Percentiles rank a stretch among this genome's conserved stretches.
These are phyloP conservation scores for Pseudopyrenochaeta lycopersici DNA, from an alignment of 2,329 filamentous ascomycete species.

Conservation along the genomic window DNA sequence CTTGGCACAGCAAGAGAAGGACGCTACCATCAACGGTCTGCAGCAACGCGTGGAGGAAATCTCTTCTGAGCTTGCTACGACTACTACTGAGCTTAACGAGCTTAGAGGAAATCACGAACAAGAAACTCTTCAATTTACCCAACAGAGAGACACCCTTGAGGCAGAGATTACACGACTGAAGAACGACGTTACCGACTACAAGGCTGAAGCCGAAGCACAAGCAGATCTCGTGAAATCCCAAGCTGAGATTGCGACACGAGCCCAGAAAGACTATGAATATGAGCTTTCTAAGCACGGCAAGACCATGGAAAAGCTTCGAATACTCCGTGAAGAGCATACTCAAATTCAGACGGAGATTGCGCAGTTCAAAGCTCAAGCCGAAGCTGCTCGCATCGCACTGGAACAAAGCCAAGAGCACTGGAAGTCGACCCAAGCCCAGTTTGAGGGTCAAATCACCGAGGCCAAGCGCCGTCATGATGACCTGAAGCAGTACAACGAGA, in stretches of 20 bases:
- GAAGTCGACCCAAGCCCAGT: conserved; percentile 79
- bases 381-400: conserved; percentile 82
- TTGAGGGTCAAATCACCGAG: conserved; percentile 85
- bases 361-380: conserved; percentile 79
- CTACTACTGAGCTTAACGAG: conserved; percentile 82
- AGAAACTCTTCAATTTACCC: conserved; percentile 72
- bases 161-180: conserved; percentile 82
- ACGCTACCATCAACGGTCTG: conserved; percentile 80
- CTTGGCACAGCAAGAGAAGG: conserved; percentile 76
- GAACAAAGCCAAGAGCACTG: conserved; percentile 86
- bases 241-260: conserved; percentile 89
- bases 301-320: conserved; percentile 85
- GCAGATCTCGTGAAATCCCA: conserved; percentile 93
- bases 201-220: conserved; percentile 82
- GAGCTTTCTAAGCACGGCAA: conserved; percentile 96
- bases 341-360: conserved; percentile 81
- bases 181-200: conserved; percentile 82
- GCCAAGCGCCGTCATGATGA: conserved; percentile 83
- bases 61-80: conserved; percentile 79
- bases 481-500: conserved; percentile 85
- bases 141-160: conserved; percentile 82
- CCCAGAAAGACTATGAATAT: conserved; percentile 93
- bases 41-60: conserved; percentile 86
- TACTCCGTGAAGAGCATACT: conserved; percentile 81
- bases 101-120: conserved; percentile 85